Evolutionary conservation across 1,284 basidiomycete genomes (phyloP).

Genomic region (Ustilago bromivora): DNA sequence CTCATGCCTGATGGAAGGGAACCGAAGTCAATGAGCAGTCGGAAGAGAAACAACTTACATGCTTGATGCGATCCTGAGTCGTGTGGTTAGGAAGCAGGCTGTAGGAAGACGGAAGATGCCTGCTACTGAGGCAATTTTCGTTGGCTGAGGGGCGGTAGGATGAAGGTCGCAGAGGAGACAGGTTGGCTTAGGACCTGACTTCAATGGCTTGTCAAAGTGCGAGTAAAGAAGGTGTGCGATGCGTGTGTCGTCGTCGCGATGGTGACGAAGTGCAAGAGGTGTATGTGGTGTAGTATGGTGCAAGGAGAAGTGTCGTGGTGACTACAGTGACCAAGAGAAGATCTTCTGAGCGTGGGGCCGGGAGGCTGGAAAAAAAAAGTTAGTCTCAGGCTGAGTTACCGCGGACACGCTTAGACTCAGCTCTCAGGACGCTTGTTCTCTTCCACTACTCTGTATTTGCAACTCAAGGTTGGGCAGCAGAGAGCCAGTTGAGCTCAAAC

Average conservation of each 20-base stretch:
- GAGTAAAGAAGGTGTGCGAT: constrained; percentile 1
- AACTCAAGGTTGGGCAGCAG: not conserved
- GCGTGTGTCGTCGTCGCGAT: constrained; percentile 17
- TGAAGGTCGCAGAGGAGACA: constrained; percentile 30
- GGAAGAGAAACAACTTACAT: constrained; percentile 18
- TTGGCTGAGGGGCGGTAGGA: constrained; percentile 14
- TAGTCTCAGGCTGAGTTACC: not conserved
- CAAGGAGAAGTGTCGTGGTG: not conserved
- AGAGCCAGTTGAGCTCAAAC: no score
- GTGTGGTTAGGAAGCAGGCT: constrained; percentile 4
- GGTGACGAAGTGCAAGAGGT: constrained; percentile 17
- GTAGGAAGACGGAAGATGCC: constrained; percentile 26
- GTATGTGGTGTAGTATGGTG: constrained; percentile 16
- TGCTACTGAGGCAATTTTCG: constrained; percentile 29
- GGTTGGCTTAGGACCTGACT: constrained; percentile 49
- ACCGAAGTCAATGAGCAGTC: not conserved
- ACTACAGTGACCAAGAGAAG: not conserved
- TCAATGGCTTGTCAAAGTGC: constrained; percentile 14
- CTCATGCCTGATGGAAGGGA: not conserved
- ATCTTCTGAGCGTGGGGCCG: constrained; percentile 34
- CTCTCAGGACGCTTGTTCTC: not conserved
- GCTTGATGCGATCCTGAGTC: constrained; percentile 13
- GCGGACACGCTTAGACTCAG: not conserved
- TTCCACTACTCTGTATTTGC: not conserved
- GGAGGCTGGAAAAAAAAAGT: not conserved